Percentiles rank a stretch among this genome's conserved stretches.
Conservation (phyloP, 441 rosid genomes). For the Adansonia madagascariensis region DNA sequence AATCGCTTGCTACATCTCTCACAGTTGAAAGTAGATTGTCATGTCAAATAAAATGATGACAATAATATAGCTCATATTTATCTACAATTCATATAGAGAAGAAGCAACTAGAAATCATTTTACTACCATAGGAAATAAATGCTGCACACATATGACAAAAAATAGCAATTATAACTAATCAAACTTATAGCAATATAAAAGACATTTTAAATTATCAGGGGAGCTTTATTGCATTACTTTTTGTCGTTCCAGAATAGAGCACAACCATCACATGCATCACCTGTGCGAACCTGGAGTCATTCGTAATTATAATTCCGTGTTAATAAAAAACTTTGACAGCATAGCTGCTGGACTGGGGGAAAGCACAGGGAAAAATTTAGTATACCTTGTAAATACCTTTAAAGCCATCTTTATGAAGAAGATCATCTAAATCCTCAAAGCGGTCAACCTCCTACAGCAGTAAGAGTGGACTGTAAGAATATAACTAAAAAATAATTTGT, state of each 20-base stretch:
- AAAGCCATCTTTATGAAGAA: conserved; percentile 68
- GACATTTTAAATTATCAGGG: neutral
- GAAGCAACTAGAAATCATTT: neutral
- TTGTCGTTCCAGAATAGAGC: conserved; percentile 86
- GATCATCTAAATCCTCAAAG: conserved; percentile 60
- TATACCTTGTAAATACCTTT: conserved; percentile 82
- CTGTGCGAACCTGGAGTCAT: conserved; percentile 74
- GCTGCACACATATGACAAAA: neutral
- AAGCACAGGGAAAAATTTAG: conserved; percentile 6
- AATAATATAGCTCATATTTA: neutral
- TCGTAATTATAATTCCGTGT: conserved; percentile 21
- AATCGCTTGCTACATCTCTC: neutral
- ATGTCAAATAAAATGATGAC: neutral
- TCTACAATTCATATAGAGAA: neutral
- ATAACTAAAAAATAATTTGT: neutral
- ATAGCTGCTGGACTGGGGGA: neutral
- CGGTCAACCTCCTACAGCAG: conserved; percentile 88
- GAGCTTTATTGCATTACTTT: conserved; percentile 48
- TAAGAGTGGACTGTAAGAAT: conserved; percentile 19
- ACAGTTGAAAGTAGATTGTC: neutral
- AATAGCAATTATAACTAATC: neutral
- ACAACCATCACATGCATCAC: conserved; percentile 89
- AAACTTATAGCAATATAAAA: neutral
- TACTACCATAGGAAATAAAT: neutral
- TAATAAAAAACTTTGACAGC: conserved; percentile 20